Evolutionary conservation across 306 rosid genomes (phyloP), one percentile per base, ranked within the genome.

Genomic region (Dryas alaskensis): DNA sequence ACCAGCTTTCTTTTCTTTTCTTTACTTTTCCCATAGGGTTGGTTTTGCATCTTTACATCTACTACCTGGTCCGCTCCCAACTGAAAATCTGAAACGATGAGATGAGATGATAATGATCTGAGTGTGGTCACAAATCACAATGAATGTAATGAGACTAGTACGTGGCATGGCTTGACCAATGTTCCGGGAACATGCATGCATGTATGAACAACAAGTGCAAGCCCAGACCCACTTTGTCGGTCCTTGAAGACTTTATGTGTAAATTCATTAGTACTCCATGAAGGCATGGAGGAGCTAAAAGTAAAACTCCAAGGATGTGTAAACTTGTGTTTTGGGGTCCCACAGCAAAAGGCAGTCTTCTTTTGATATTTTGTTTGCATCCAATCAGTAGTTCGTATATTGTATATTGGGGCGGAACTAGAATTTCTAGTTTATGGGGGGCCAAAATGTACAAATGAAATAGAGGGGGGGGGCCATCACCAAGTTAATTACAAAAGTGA

Each of bases 161-260:
- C 65, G 75, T 45, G 76, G 76, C 66, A 22, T 62, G 17, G 22
- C 74, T 71, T 71, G 17, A 44, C 65, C 66, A 57, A 55, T 0
- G 1, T 39, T 45, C 57, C 11, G 67, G 76, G 54, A 72, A 25
- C 19, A 72, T 72, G 25, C 67, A 58, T 58, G 66, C 0, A 63
- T 14, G 10, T 4, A 70, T 62, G 65, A 17, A n/a, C 43, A 57
- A 10, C 8, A 43, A 57, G 17, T 54, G 2, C 19, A 13, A 31
- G 31, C 31, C 17, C 11, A 40, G 19, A 31, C 14, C 65, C 64
- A 55, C 16, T 4, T 12, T 19, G 27, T 7, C 10, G 22, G 25
- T 70, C 53, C 65, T 14, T 16, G 37, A 22, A 59, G 45, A 8
- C 67, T 10, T 19, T 19, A 44, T 53, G 17, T 19, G 43, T 72